Percentiles rank a stretch among this genome's conserved stretches.
These are phyloP conservation scores for Fusarium tuaranense DNA, from an alignment of 2,329 filamentous ascomycete genomes.

Conservation along the genomic window DNA sequence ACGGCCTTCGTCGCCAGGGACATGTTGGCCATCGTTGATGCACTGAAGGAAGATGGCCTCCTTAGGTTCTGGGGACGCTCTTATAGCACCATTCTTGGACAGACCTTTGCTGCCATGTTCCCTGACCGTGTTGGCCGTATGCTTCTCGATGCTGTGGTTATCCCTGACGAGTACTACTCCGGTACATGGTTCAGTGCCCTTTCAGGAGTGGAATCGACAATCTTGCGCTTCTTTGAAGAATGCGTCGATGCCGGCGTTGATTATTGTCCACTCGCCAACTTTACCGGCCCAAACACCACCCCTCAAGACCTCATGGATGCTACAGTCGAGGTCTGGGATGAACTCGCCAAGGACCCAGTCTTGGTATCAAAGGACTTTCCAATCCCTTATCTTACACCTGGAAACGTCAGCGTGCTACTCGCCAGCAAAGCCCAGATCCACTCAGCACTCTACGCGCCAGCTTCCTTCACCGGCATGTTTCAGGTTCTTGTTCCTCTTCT, in stretches of 20 bases:
- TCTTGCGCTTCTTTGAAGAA: slow-evolving; percentile 9
- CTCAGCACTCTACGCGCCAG: neutral
- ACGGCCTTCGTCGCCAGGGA: slow-evolving; percentile 52
- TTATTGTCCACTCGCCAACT: slow-evolving; percentile 8
- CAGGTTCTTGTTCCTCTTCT: neutral
- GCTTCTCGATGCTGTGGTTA: slow-evolving; percentile 25
- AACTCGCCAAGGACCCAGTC: slow-evolving; percentile 6
- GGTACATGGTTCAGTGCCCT: neutral
- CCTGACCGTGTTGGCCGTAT: slow-evolving; percentile 30
- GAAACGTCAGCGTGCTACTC: neutral
- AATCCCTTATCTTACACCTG: neutral
- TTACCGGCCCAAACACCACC: slow-evolving; percentile 11
- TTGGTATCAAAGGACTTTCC: neutral
- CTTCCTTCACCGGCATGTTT: neutral
- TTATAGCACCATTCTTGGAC: slow-evolving; percentile 33
- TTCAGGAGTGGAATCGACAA: neutral
- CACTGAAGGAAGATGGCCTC: slow-evolving; percentile 48
- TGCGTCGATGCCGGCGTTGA: slow-evolving; percentile 13
- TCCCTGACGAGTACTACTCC: slow-evolving; percentile 16
- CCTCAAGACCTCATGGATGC: slow-evolving; percentile 1
- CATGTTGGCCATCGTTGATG: slow-evolving; percentile 53
- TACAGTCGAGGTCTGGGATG: neutral
- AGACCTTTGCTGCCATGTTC: slow-evolving; percentile 34
- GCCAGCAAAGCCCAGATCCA: neutral
- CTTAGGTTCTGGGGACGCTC: slow-evolving; percentile 49